Percentiles rank a stretch among this genome's conserved stretches.
phyloP scores from a whole-genome alignment of 805 yeast genomes.

The Saccharomycopsis capsularis region DNA sequence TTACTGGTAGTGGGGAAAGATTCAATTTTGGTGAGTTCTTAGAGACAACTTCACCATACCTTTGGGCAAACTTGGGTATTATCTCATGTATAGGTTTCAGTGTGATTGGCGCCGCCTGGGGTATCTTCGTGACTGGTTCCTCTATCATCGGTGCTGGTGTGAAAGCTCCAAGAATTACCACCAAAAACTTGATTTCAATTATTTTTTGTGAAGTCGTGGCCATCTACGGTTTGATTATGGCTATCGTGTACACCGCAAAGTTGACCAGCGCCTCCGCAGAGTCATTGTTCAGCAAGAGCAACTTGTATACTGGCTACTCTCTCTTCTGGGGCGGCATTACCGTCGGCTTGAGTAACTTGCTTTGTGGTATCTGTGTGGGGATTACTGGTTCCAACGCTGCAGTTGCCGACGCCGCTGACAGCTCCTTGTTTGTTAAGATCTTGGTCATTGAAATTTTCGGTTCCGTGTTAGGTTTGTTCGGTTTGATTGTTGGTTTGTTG shows the following conservation, averaged over 20 bases:
- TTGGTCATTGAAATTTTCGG: constrained; percentile 97
- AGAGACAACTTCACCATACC: constrained; percentile 80
- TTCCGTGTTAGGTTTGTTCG: constrained; percentile 89
- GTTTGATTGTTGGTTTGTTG: constrained; percentile 90
- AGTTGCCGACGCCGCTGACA: constrained; percentile 94
- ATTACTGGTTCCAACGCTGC: constrained; percentile 99
- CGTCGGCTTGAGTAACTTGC: constrained; percentile 86
- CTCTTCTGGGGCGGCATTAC: constrained; percentile 98
- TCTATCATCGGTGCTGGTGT: constrained; percentile 97
- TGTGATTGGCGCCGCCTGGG: constrained; percentile 99
- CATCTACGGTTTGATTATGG: constrained; percentile 94
- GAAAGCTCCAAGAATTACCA: constrained; percentile 93
- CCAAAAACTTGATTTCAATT: constrained; percentile 91
- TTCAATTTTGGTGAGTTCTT: constrained; percentile 90
- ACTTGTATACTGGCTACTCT: constrained; percentile 90
- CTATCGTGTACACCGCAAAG: constrained; percentile 93
- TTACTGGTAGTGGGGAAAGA: constrained; percentile 87
- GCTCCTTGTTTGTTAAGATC: constrained; percentile 89
- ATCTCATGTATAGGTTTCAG: constrained; percentile 87
- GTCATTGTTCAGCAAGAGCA: constrained; percentile 65
- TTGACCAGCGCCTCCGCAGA: constrained; percentile 55
- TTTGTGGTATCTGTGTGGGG: constrained; percentile 97
- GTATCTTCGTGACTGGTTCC: constrained; percentile 92
- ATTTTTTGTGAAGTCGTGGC: constrained; percentile 99
- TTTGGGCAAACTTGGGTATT: constrained; percentile 95